Conservation (phyloP, 164 flowering plant genomes). For the Chloranthus sessilifolius region DNA sequence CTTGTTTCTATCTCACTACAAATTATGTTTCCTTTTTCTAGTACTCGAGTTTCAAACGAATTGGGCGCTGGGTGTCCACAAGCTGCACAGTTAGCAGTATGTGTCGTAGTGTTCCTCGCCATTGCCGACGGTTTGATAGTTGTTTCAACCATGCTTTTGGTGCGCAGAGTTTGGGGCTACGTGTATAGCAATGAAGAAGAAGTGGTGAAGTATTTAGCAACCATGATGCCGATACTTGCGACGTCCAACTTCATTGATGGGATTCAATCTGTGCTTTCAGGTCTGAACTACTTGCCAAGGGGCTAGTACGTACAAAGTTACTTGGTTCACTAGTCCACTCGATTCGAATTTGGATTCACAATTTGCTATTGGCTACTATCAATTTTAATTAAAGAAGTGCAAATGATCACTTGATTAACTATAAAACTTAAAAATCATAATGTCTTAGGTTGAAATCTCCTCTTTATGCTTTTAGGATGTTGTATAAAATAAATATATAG, state of each 20-base stretch:
- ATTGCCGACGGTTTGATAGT: constrained; percentile 37
- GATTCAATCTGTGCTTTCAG: constrained; percentile 73
- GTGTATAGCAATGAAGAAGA: constrained; percentile 61
- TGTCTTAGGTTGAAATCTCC: too few species aligned
- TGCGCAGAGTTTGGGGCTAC: constrained; percentile 56
- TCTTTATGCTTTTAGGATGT: too few species aligned
- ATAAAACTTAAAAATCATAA: too few species aligned
- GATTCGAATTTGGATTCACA: too few species aligned
- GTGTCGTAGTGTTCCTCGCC: constrained; percentile 40
- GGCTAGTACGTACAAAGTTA: not conserved
- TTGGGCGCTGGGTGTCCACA: constrained; percentile 68
- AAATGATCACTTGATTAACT: too few species aligned
- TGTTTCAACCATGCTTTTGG: constrained; percentile 37
- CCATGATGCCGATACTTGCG: constrained; percentile 68
- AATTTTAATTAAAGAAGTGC: too few species aligned
- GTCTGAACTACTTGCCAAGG: constrained; percentile 14
- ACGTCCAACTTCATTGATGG: constrained; percentile 58
- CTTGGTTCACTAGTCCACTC: too few species aligned
- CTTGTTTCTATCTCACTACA: not conserved
- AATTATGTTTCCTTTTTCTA: constrained; percentile 11
- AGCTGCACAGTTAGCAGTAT: constrained; percentile 53
- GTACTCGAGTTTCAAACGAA: constrained; percentile 83
- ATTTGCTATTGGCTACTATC: too few species aligned
- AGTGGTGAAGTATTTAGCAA: constrained; percentile 56
- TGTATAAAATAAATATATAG: too few species aligned